These are phyloP conservation scores for Trichoderma simmonsii DNA, from an alignment of 2,329 filamentous ascomycete genomes.

Conservation along the genomic window DNA sequence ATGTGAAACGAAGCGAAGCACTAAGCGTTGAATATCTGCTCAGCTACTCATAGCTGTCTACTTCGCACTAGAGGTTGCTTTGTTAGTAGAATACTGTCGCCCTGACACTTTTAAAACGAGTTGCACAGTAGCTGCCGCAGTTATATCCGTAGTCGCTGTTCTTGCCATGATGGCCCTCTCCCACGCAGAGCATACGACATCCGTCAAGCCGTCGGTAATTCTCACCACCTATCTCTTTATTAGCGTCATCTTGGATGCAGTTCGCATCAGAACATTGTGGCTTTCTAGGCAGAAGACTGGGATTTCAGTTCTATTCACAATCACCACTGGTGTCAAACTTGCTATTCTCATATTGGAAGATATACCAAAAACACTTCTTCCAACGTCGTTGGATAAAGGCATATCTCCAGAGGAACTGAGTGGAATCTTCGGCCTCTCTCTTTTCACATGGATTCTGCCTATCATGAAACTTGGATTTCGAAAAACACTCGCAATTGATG, in stretches of 20 bases:
- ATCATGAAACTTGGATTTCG: neutral
- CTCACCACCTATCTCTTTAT: neutral
- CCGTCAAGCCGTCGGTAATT: neutral
- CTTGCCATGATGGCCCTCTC: neutral
- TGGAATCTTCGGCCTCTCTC: neutral
- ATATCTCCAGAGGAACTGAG: neutral
- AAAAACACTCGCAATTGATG: neutral
- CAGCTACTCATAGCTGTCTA: neutral
- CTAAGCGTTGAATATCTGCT: neutral
- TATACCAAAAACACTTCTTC: neutral
- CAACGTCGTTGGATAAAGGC: neutral
- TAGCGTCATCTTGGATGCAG: neutral
- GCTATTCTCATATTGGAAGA: neutral
- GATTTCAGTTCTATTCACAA: neutral
- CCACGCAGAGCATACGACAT: neutral
- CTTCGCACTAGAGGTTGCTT: neutral
- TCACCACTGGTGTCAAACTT: neutral
- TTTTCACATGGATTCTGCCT: neutral
- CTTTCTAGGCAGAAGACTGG: neutral
- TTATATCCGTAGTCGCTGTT: neutral
- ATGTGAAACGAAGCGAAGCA: neutral
- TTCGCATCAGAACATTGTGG: neutral
- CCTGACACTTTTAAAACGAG: neutral
- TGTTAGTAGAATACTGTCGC: neutral
- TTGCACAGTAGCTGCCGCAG: neutral